phyloP scores from a whole-genome alignment of 179 eudicot genomes.

The Silene vulgaris region DNA sequence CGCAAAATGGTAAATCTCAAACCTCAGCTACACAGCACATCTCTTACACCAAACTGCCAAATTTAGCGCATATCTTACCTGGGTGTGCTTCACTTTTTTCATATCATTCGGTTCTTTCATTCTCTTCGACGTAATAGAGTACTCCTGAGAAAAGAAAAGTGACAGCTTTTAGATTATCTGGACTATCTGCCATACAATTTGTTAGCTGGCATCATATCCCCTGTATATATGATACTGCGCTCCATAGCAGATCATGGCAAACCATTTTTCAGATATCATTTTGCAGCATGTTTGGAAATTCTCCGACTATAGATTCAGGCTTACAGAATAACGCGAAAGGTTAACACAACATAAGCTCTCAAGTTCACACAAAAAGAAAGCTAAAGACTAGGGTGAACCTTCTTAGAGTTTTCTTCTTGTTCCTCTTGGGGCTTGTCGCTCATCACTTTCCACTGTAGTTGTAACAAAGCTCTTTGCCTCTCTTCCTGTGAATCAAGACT shows the following conservation, averaged over 20 bases:
- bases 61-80: slow-evolving; percentile 32
- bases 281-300: not conserved
- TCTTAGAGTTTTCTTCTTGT: slow-evolving; percentile 84
- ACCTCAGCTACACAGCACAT: not conserved
- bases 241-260: not conserved
- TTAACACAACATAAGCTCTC: not conserved
- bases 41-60: slow-evolving; percentile 24
- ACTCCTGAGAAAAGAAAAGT: slow-evolving; percentile 36
- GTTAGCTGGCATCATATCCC: slow-evolving; percentile 9
- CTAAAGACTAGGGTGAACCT: slow-evolving; percentile 36
- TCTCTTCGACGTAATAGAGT: slow-evolving; percentile 47
- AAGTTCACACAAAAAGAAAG: not conserved
- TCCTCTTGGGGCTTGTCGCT: slow-evolving; percentile 76
- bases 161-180: not conserved
- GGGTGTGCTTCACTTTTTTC: slow-evolving; percentile 37
- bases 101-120: slow-evolving; percentile 38
- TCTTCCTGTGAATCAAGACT: slow-evolving; percentile 63
- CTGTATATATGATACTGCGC: not conserved
- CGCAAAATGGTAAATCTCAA: slow-evolving; percentile 1
- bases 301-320: not conserved
- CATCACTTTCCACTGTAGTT: slow-evolving; percentile 97
- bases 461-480: slow-evolving; percentile 78
- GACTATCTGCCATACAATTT: slow-evolving; percentile 1
- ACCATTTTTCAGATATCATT: not conserved
- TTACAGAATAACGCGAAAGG: not conserved